Base-by-base conservation (phyloP, 345 rosid genomes). In the Geranium brycei region DNA sequence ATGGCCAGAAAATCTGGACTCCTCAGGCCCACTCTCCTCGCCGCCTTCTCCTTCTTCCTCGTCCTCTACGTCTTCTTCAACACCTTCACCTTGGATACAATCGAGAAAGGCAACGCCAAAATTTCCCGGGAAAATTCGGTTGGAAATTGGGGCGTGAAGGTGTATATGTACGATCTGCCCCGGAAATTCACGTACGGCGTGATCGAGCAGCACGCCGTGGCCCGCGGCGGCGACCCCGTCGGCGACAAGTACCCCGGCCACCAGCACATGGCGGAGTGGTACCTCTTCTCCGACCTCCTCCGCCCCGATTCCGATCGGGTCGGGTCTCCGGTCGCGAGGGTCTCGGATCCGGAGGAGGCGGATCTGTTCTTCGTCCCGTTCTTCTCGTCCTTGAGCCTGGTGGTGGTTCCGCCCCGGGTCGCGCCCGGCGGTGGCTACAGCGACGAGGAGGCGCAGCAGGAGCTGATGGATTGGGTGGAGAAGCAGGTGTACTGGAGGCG, bases 251-350 rank as follows among this genome's bases (percentile, higher is more conserved):
- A 93, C 72, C 99, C 99, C 13, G 97, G 97, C 23, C 99, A 93
- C 80, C 99, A 93, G 75, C 99, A 93, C 74, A 93, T 91, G 99
- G 97, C 86, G 19, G 99, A 93, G 73, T 93, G 99, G 99, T 84
- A 80, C 73, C 78, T 93, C 30, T 93, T 80, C 73, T 73, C 86
- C 51, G 97, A 93, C 68, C 75, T 93, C 15, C 73, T 53, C 64
- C 83, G 81, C 1, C 86, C 87, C 62, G 83, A 84, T 0, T 18
- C 57, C 18, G 87, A 85, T 4, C 85, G 88, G 71, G 19, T 77
- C 62, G 87, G 84, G 23, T 93, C 96, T 17, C 85, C 95, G 0
- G 71, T 91, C 0, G 28, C 65, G 2, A 81, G 79, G 62, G 92
- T 88, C 19, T 64, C 71, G 30, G 89, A 90, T 68, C 96, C 97